Conservation (phyloP, 2,329 filamentous ascomycete species). For the Aureobasidium lini region DNA sequence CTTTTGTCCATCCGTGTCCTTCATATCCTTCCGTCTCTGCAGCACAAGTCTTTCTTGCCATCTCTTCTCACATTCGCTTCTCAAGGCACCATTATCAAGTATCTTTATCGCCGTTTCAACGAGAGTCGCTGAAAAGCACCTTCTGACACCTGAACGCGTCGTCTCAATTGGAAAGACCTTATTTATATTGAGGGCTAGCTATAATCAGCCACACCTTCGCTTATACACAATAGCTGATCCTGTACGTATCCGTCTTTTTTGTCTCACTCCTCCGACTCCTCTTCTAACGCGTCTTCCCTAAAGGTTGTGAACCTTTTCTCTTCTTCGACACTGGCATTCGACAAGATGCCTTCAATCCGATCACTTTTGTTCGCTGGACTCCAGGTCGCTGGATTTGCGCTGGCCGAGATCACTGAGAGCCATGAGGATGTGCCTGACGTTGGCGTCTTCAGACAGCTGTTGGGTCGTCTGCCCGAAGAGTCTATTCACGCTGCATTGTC, state of each 20-base stretch:
- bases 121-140: neutral
- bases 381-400: conserved; percentile 29
- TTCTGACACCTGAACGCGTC: neutral
- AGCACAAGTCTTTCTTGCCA: neutral
- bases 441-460: conserved; percentile 46
- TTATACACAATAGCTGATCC: conserved; percentile 9
- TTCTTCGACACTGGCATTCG: neutral
- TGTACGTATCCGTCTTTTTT: conserved; percentile 5
- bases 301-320: neutral
- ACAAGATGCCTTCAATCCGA: conserved; percentile 33
- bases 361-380: conserved; percentile 29
- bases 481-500: conserved; percentile 61
- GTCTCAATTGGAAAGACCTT: neutral
- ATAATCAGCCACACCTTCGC: conserved; percentile 6
- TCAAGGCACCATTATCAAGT: neutral
- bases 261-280: neutral
- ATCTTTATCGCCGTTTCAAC: neutral
- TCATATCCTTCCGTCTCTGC: conserved; percentile 2
- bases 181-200: neutral
- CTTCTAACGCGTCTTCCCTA: conserved; percentile 8
- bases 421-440: conserved; percentile 12
- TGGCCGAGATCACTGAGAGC: conserved; percentile 23
- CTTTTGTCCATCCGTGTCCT: neutral
- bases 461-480: conserved; percentile 50
- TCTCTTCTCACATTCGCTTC: conserved; percentile 3